Conservation (phyloP, 768 basidiomycete species). For the Rhizopogon sp. region DNA sequence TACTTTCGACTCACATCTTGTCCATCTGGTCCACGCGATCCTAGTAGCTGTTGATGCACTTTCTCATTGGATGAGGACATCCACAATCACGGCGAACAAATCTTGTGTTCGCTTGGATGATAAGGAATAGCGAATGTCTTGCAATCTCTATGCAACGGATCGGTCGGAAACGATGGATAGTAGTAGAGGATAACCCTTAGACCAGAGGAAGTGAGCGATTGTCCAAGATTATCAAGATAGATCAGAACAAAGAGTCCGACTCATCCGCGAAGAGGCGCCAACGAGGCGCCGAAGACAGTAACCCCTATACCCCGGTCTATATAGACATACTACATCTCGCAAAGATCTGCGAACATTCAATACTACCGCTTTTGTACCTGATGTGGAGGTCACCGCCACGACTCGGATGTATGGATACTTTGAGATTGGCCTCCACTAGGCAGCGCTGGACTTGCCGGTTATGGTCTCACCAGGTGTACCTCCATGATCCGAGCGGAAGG, state of each 20-base stretch:
- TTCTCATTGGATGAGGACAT: not conserved
- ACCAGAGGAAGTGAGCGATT: not conserved
- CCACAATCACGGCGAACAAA: not conserved
- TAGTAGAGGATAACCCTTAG: not conserved
- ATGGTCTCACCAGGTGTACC: constrained; percentile 37
- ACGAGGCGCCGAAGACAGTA: constrained; percentile 5
- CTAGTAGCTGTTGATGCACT: no score
- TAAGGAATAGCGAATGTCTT: not conserved
- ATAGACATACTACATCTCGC: no score
- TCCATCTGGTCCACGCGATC: no score
- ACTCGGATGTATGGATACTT: constrained; percentile 40
- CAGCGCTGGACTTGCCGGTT: constrained; percentile 50
- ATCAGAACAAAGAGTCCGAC: constrained; percentile 23
- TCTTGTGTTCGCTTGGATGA: not conserved
- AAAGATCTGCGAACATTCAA: no score
- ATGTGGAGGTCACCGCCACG: constrained; percentile 36
- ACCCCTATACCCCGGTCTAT: constrained; percentile 15
- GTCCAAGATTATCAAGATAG: not conserved
- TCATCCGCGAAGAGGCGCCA: constrained; percentile 18
- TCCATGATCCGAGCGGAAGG: constrained; percentile 19
- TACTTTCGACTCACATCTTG: no score
- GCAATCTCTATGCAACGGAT: not conserved
- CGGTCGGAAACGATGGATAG: not conserved
- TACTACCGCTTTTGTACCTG: no score
- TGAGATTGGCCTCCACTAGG: constrained; percentile 37